Conservation (phyloP, 106 monocot genomes). For the Allium sativum region DNA sequence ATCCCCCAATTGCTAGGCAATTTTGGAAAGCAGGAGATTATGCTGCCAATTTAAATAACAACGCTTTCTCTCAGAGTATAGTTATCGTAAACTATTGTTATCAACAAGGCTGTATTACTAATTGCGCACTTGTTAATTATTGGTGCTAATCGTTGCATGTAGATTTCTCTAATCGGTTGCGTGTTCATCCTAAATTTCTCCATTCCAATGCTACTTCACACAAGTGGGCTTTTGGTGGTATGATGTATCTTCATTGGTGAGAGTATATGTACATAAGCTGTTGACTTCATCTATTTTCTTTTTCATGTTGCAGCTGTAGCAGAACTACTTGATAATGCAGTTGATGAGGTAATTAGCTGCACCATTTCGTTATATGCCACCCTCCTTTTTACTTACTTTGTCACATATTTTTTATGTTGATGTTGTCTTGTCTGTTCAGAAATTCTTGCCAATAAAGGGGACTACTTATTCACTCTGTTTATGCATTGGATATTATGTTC, state of each 20-base stretch:
- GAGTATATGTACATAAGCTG: neutral
- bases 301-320: slow-evolving; percentile 63
- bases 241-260: slow-evolving; percentile 1
- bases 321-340: slow-evolving; percentile 86
- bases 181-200: slow-evolving; percentile 84
- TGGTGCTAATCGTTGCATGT: neutral
- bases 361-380: neutral
- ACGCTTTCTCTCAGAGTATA: slow-evolving; percentile 16
- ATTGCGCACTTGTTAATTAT: neutral
- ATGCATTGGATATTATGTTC: too few species aligned
- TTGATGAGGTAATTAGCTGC: slow-evolving; percentile 66
- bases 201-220: slow-evolving; percentile 97
- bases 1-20: slow-evolving; percentile 20
- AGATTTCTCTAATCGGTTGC: slow-evolving; percentile 57
- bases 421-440: neutral
- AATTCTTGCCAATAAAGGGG: neutral
- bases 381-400: neutral
- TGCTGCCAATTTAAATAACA: slow-evolving; percentile 10
- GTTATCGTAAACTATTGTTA: neutral
- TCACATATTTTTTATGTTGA: too few species aligned
- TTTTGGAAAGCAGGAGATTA: slow-evolving; percentile 95
- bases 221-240: slow-evolving; percentile 96
- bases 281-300: slow-evolving; percentile 1
- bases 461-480: too few species aligned
- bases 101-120: neutral